phyloP scores from a whole-genome alignment of 768 basidiomycete species.

The Podaxis sp. region DNA sequence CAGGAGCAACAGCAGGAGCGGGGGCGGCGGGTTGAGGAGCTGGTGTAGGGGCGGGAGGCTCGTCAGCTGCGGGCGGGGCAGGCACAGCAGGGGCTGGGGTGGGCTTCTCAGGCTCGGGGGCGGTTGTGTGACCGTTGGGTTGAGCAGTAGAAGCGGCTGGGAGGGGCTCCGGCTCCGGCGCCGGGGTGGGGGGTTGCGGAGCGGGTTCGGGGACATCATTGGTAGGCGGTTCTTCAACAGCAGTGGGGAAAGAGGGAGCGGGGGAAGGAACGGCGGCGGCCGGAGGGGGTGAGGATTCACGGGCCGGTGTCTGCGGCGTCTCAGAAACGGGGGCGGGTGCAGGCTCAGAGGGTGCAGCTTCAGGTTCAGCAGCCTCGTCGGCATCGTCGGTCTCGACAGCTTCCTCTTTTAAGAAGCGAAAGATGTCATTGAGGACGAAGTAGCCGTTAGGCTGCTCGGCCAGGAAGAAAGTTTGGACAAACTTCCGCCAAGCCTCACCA shows the following conservation, averaged over 20 bases:
- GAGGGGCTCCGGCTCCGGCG: conserved; percentile 25
- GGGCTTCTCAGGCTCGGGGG: conserved; percentile 39
- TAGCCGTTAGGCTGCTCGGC: conserved; percentile 99
- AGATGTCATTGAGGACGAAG: conserved; percentile 99
- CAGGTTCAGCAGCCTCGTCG: conserved; percentile 40
- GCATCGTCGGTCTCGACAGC: conserved; percentile 75
- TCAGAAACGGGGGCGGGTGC: conserved; percentile 31
- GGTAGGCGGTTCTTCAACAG: conserved; percentile 39
- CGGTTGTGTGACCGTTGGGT: conserved; percentile 31
- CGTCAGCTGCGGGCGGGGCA: conserved; percentile 20
- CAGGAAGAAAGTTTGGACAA: conserved; percentile 99
- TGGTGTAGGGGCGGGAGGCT: conserved; percentile 28
- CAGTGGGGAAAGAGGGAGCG: conserved; percentile 21
- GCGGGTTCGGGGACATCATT: conserved; percentile 38
- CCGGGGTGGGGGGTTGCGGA: conserved; percentile 34
- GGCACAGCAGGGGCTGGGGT: conserved; percentile 24
- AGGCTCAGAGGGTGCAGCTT: conserved; percentile 32
- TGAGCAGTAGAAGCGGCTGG: conserved; percentile 25
- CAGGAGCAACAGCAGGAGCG: conserved; percentile 25
- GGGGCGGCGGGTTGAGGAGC: conserved; percentile 29
- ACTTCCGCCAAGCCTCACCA: conserved; percentile 92
- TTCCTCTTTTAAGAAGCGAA: conserved; percentile 98
- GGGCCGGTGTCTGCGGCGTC: conserved; percentile 18
- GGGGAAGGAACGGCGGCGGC: conserved; percentile 29
- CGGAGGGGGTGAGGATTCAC: conserved; percentile 34